phyloP scores from a whole-genome alignment of 805 yeast genomes.

The Hanseniaspora vineae region DNA sequence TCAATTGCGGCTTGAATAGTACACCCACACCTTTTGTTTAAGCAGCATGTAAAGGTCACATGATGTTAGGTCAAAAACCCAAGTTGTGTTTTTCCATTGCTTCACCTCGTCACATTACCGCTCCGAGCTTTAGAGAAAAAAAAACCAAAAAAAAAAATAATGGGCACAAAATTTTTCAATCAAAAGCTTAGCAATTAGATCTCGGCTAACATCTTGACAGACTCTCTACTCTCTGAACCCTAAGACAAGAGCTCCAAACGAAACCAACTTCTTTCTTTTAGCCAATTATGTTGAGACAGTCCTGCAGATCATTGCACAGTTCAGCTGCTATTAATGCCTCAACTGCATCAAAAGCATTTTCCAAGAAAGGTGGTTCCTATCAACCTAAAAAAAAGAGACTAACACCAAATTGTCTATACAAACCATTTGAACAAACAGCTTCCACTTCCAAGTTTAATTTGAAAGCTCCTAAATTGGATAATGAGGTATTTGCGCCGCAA shows the following conservation, averaged over 20 bases:
- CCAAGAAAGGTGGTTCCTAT: slow-evolving; percentile 11
- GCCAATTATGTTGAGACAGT: slow-evolving; percentile 11
- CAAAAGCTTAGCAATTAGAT: background rate
- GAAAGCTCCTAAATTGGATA: slow-evolving; percentile 16
- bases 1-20: too few species aligned
- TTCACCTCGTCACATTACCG: too few species aligned
- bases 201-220: too few species aligned
- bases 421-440: slow-evolving; percentile 23
- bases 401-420: slow-evolving; percentile 21
- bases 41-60: too few species aligned
- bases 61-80: too few species aligned
- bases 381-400: slow-evolving; percentile 14
- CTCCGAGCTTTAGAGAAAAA: background rate
- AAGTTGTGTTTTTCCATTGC: too few species aligned
- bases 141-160: background rate
- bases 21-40: too few species aligned
- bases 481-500: slow-evolving; percentile 12
- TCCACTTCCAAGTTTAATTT: slow-evolving; percentile 19
- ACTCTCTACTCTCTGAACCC: too few species aligned
- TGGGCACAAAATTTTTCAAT: background rate
- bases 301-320: slow-evolving; percentile 9
- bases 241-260: background rate
- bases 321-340: slow-evolving; percentile 10
- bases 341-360: slow-evolving; percentile 19
- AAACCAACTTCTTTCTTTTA: background rate